Evolutionary conservation across 2,329 filamentous ascomycete species (phyloP).

Genomic region (Aureobasidium subglaciale): DNA sequence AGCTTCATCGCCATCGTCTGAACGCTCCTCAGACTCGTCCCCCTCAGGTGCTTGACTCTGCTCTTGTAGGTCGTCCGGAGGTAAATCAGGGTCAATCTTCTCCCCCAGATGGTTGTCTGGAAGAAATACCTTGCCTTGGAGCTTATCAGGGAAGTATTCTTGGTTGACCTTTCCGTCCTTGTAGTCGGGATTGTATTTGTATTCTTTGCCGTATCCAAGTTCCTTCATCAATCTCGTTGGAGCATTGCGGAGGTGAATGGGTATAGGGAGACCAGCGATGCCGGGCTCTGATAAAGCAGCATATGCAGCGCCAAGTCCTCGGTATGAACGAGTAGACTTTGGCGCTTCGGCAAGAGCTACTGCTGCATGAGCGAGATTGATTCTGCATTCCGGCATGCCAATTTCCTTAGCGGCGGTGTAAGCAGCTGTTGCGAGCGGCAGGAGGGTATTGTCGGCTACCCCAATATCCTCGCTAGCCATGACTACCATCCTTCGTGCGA

Average conservation of each 20-base stretch:
- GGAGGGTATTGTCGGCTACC: constrained; percentile 75
- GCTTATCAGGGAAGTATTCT: constrained; percentile 76
- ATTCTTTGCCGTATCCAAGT: constrained; percentile 79
- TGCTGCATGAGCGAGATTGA: constrained; percentile 80
- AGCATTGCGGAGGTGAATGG: constrained; percentile 82
- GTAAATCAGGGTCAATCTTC: constrained; percentile 63
- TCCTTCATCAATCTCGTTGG: constrained; percentile 91
- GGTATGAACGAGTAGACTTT: constrained; percentile 82
- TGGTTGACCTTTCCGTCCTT: constrained; percentile 73
- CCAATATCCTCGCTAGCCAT: constrained; percentile 93
- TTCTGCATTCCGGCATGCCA: constrained; percentile 89
- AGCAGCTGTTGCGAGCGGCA: constrained; percentile 76
- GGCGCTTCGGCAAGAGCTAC: constrained; percentile 73
- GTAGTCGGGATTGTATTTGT: constrained; percentile 96
- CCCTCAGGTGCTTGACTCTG: not conserved
- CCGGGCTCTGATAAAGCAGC: constrained; percentile 75
- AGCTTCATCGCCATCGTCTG: constrained; percentile 20
- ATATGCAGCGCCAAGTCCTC: constrained; percentile 73
- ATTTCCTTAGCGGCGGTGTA: constrained; percentile 88
- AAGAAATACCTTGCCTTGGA: constrained; percentile 66
- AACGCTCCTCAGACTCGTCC: not conserved
- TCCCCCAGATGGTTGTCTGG: constrained; percentile 74
- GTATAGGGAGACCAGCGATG: constrained; percentile 72
- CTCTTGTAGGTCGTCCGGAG: not conserved
- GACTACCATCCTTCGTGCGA: constrained; percentile 87